Base-by-base conservation (phyloP, 208 protist genomes). In the Trypanosoma caninum region DNA sequence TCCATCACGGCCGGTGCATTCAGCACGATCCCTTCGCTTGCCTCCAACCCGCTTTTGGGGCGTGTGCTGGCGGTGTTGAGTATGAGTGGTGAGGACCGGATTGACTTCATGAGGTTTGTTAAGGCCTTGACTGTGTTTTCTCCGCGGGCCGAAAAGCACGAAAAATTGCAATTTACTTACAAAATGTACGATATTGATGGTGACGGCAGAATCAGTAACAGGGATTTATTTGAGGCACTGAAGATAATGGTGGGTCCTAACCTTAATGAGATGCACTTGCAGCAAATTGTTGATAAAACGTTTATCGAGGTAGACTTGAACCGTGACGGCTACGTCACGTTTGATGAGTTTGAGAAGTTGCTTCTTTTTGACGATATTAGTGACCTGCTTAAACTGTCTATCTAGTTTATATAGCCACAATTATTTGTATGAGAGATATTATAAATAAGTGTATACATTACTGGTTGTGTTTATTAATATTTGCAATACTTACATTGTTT, bases 251-350 rank as follows among this genome's bases (percentile, higher is more conserved):
- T 97, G 0, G 94, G 95, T 0, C 70, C 74, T 16, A 97, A 97
- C 52, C 60, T 97, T 4, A 93, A 82, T 0, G 84, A 78, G 22
- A 76, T 94, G 54, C 89, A 97, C 70, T 60, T 97, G 37, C 93
- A 98, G 78, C 94, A 97, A 65, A 95, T 98, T 40, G 94, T 97
- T 16, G 93, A 97, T 50, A 98, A 97, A 73, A 97, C 95, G 10
- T 97, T 98, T 57, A 91, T 96, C 50, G 90, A 97, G 57, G 90
- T 83, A 9, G 93, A 97, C 64, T 45, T 75, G 9, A 84, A 94
- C 41, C 74, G 89, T 28, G 93, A 97, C 57, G 95, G 95, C 2
- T 95, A 92, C 70, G 95, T 98, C 25, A 90, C 68, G 7, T 93
- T 95, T 73, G 78, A 93, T 44, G 94, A 98, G 51, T 98, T 98